Base-by-base conservation (phyloP, 179 eudicot species). In the Spergularia azorica region DNA sequence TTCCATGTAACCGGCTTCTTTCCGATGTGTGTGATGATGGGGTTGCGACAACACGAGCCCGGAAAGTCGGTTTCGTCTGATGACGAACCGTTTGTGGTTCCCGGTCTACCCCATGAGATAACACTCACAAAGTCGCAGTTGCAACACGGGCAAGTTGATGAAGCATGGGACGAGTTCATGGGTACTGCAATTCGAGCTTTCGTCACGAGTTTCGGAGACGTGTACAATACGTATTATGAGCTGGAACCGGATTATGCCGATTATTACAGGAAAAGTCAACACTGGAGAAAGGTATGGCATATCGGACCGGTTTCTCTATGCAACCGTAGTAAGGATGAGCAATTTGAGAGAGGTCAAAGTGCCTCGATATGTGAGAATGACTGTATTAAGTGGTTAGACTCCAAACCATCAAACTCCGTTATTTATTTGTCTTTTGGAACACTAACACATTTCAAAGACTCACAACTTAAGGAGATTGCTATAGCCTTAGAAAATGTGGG, bases 311-410 rank as follows among this genome's bases (percentile, higher is more conserved):
- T 66, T 66, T 66, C 70, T 1, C 70, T 66, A 5, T 41, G 54
- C 13, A 66, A 43, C n/a, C 32, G 54, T 16, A 1, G 17, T 9
- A 39, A 6, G 0, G 70, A 43, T 1, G 70, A 66, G 11, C 70
- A 17, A 17, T 16, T 66, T 66, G 21, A 41, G 32, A 41, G 70
- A 14, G 70, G 70, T 43, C 55, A 43, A 10, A 66, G 32, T 66
- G 70, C 55, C 55, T 66, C 70, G 54, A 66, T 66, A 66, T n/a
- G 54, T 66, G 70, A 66, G 54, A 66, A 16, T 8, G 70, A 66
- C 5, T 66, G 70, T 66, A 9, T 66, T 2, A 66, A 66, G 11
- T 66, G 55, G 70, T 43, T 66, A 43, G 70, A 66, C 20, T 66
- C 70, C 5, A 66, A 66, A 66, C 13, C 20, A 9, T 12, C 54